Percentiles rank a stretch among this genome's conserved stretches.
Conservation (phyloP, 352 stramenopile genomes). For the Phytophthora cryptogea region DNA sequence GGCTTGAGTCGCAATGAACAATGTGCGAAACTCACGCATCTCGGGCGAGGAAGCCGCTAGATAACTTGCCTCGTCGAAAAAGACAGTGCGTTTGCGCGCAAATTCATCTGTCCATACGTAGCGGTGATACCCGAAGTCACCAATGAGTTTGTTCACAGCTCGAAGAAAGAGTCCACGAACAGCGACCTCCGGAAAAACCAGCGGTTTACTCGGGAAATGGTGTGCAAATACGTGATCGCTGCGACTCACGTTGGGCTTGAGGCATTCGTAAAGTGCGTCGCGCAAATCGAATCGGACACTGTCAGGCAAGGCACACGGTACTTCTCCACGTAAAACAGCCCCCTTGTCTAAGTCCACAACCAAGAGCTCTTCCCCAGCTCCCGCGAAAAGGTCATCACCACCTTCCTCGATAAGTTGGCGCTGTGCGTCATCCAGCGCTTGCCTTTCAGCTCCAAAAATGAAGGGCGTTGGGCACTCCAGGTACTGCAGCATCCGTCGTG, state of each 20-base stretch:
- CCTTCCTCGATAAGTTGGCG: constrained; percentile 46
- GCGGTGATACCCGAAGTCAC: constrained; percentile 84
- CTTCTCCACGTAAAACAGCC: constrained; percentile 51
- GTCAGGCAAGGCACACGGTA: constrained; percentile 53
- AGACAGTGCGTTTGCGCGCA: constrained; percentile 72
- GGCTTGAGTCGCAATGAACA: constrained; percentile 85
- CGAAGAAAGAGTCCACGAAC: constrained; percentile 73
- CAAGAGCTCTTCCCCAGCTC: constrained; percentile 63
- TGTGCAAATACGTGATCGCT: constrained; percentile 76
- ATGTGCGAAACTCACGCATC: constrained; percentile 82
- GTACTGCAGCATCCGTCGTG: constrained; percentile 79
- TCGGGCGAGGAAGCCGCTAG: constrained; percentile 70
- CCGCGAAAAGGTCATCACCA: constrained; percentile 52
- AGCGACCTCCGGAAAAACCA: constrained; percentile 74
- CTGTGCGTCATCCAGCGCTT: constrained; percentile 58
- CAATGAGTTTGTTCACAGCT: constrained; percentile 72
- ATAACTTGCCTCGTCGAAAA: constrained; percentile 89
- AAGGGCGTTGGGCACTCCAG: constrained; percentile 87
- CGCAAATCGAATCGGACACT: constrained; percentile 52
- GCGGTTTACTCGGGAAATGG: constrained; percentile 65
- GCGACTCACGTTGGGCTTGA: constrained; percentile 73
- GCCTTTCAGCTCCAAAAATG: constrained; percentile 81
- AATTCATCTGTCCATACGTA: constrained; percentile 89
- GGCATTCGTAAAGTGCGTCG: constrained; percentile 62
- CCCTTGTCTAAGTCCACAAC: constrained; percentile 80